These are phyloP conservation scores for Smallanthus sonchifolius DNA, from an alignment of 129 eudicot genomes.

Conservation along the genomic window DNA sequence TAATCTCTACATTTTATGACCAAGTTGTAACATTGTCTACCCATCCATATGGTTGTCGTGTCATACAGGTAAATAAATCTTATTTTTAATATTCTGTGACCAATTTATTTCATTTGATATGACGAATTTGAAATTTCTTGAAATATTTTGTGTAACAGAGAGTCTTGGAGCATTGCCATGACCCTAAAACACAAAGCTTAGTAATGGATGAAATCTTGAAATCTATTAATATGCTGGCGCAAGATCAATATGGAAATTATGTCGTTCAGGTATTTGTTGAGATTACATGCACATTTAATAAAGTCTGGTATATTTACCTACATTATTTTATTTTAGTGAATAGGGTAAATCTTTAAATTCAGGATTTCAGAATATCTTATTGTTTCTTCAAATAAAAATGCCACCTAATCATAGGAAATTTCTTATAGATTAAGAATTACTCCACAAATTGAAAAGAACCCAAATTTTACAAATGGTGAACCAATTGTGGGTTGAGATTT, in stretches of 20 bases:
- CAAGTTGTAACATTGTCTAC: slow-evolving; percentile 84
- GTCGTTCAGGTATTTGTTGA: slow-evolving; percentile 73
- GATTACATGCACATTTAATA: neutral
- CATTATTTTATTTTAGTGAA: neutral
- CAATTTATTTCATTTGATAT: neutral
- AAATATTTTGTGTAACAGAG: slow-evolving; percentile 39
- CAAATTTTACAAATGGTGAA: neutral
- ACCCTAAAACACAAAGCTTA: slow-evolving; percentile 65
- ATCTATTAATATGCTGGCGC: slow-evolving; percentile 81
- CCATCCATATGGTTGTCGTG: slow-evolving; percentile 90
- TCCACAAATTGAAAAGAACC: neutral
- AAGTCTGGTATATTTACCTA: neutral
- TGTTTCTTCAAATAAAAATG: neutral
- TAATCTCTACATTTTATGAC: slow-evolving; percentile 64
- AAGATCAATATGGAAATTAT: slow-evolving; percentile 97
- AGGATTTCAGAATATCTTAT: neutral
- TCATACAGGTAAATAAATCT: slow-evolving; percentile 53
- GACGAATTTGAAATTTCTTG: neutral
- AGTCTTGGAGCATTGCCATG: slow-evolving; percentile 82
- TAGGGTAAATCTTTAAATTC: neutral
- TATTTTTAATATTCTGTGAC: neutral
- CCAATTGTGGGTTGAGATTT: neutral
- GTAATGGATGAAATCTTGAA: slow-evolving; percentile 89
- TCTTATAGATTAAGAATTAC: neutral
- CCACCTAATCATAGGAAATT: neutral